These are phyloP conservation scores for Crithidia fasciculata DNA, from an alignment of 208 protist genomes.

Conservation along the genomic window DNA sequence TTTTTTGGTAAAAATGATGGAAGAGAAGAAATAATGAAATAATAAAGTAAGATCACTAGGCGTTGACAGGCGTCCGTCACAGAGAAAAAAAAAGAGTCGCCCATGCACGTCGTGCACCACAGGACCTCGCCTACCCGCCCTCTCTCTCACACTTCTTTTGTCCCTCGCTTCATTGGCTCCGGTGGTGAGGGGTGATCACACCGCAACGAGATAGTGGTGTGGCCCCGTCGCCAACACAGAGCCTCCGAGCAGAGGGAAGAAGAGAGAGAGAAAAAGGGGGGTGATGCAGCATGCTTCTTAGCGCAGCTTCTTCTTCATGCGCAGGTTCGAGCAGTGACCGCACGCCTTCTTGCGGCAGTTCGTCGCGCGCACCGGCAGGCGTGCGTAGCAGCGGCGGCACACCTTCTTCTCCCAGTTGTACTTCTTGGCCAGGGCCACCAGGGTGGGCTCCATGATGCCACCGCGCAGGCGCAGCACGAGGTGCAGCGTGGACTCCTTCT, in stretches of 20 bases:
- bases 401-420: constrained; percentile 99
- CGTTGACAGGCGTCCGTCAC: too few relatives aligned
- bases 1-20: too few relatives aligned
- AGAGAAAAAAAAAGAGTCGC: too few relatives aligned
- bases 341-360: constrained; percentile 99
- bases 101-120: too few relatives aligned
- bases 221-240: neutral
- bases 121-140: too few relatives aligned
- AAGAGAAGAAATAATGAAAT: too few relatives aligned
- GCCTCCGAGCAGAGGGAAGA: neutral
- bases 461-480: constrained; percentile 96
- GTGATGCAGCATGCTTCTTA: constrained; percentile 59
- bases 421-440: constrained; percentile 97
- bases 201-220: too few relatives aligned
- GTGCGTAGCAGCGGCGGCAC: constrained; percentile 94
- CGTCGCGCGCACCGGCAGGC: constrained; percentile 96
- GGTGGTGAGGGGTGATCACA: too few relatives aligned
- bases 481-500: constrained; percentile 99
- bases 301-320: constrained; percentile 99
- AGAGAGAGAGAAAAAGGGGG: constrained; percentile 7
- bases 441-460: constrained; percentile 97
- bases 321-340: constrained; percentile 98
- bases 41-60: too few relatives aligned
- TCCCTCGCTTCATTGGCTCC: too few relatives aligned
- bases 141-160: too few relatives aligned